Evolutionary conservation across 2,329 filamentous ascomycete species (phyloP).

Genomic region (Trichoderma sp.): DNA sequence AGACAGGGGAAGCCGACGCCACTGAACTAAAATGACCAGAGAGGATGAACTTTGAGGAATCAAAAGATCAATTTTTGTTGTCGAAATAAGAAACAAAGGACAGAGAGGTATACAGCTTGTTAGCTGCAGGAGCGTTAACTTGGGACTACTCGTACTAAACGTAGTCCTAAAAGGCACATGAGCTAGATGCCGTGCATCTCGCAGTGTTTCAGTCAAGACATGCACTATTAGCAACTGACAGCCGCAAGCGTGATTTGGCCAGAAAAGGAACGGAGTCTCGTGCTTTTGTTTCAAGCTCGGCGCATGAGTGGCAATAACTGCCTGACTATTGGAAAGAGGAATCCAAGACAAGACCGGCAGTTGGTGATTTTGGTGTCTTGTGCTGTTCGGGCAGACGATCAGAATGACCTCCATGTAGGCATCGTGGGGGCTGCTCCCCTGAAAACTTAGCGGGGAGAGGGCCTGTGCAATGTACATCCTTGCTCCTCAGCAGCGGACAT

Average conservation of each 20-base stretch:
- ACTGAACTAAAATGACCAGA: background rate
- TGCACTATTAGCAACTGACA: background rate
- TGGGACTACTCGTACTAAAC: background rate
- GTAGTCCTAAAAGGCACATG: background rate
- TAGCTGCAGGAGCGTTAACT: background rate
- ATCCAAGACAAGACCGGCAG: background rate
- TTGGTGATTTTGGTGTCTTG: background rate
- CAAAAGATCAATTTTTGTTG: background rate
- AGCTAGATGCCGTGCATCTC: background rate
- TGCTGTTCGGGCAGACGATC: background rate
- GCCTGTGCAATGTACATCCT: background rate
- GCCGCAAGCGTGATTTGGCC: background rate
- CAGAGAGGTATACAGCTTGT: no score
- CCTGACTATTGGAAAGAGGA: background rate
- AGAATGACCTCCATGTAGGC: background rate
- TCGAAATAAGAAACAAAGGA: background rate
- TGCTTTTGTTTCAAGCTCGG: background rate
- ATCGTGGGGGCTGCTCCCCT: background rate
- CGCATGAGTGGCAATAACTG: background rate
- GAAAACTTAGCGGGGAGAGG: background rate
- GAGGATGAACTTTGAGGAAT: background rate
- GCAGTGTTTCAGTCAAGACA: background rate
- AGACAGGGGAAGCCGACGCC: background rate
- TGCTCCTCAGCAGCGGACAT: no score
- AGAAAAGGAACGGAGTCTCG: slow-evolving; percentile 2